Evolutionary conservation across 768 basidiomycete species (phyloP), one percentile per base, ranked within the genome.

Genomic region (Austroboletus festivus): DNA sequence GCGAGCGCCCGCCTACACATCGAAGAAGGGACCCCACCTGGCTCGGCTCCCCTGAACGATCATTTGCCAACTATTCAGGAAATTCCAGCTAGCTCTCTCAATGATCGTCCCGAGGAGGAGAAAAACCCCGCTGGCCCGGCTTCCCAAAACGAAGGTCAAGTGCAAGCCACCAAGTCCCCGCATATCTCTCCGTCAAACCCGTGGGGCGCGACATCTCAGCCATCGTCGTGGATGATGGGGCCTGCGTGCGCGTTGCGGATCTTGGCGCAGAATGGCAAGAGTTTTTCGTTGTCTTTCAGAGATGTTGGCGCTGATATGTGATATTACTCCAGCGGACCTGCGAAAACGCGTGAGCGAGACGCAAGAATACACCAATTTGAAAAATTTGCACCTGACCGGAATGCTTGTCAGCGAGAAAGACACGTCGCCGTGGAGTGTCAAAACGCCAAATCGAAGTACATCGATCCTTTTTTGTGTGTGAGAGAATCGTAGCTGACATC

Each of bases 211-310:
- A 12, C 50, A 12, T 28, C 28, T 28, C 7, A 15, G 26, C 44
- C 51, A 31, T 39, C 53, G 47, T 57, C 62, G 4, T 46, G 45
- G 52, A 56, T 63, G 59, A 11, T 63, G 48, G 61, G 61, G 26
- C 59, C 62, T 4, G 52, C 61, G 18, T 63, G 54, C 23, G 62
- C 62, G 11, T 24, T 63, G 33, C 54, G 56, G 6, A 54, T 48
- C 9, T 43, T 63, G 18, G 57, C 57, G 6, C 56, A 50, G 28
- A 42, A 51, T 21, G 11, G 61, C 10, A 42, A 50, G 52, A 51
- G 7, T 45, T 43, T 19, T 15, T 5, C 15, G 1, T 4, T 15
- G 12, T 31, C 22, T 35, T n/a, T 0, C 3, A n/a, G 5, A 4
- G 18, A 19, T 10, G 9, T 7, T 10, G 11, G 5, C 39, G 26